Evolutionary conservation across 2,329 filamentous ascomycete genomes (phyloP).

Genomic region (Trichothecium sympodiale): DNA sequence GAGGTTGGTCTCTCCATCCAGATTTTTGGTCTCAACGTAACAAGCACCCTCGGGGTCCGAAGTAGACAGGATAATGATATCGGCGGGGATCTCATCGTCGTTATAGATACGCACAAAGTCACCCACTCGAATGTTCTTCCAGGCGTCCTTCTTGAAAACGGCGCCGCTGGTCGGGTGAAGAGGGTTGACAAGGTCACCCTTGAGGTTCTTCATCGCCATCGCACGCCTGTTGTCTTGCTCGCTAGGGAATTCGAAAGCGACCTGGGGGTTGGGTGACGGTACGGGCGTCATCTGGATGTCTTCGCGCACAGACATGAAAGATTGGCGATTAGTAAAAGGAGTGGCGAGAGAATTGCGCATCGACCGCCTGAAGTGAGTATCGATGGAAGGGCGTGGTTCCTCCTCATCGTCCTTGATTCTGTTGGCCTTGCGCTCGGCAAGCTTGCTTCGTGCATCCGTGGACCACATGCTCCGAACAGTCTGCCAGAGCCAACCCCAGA

Average conservation of each 20-base stretch:
- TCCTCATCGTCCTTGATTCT: slow-evolving; percentile 21
- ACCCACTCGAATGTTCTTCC: slow-evolving; percentile 92
- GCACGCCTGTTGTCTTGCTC: slow-evolving; percentile 20
- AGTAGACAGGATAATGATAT: slow-evolving; percentile 84
- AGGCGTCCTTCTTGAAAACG: slow-evolving; percentile 82
- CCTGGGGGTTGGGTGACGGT: slow-evolving; percentile 51
- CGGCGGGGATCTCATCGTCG: slow-evolving; percentile 88
- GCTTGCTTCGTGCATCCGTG: slow-evolving; percentile 37
- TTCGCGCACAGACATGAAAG: slow-evolving; percentile 44
- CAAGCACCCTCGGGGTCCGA: slow-evolving; percentile 91
- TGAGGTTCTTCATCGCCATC: slow-evolving; percentile 30
- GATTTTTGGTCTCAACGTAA: slow-evolving; percentile 95
- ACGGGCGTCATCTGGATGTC: slow-evolving; percentile 96
- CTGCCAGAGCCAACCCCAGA: slow-evolving; percentile 42
- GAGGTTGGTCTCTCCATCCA: slow-evolving; percentile 95
- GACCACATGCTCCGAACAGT: slow-evolving; percentile 35
- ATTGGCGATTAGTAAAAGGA: slow-evolving; percentile 42
- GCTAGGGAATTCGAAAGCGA: slow-evolving; percentile 27
- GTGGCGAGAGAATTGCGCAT: slow-evolving; percentile 30
- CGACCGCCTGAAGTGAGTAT: slow-evolving; percentile 22
- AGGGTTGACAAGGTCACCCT: slow-evolving; percentile 60
- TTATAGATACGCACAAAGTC: slow-evolving; percentile 97
- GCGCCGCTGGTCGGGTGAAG: slow-evolving; percentile 55
- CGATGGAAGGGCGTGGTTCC: slow-evolving; percentile 50
- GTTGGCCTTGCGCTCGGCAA: slow-evolving; percentile 31